Percentiles rank a stretch among this genome's conserved stretches.
Evolutionary conservation across 306 rosid species (phyloP).

Genomic region (Alnus glutinosa): DNA sequence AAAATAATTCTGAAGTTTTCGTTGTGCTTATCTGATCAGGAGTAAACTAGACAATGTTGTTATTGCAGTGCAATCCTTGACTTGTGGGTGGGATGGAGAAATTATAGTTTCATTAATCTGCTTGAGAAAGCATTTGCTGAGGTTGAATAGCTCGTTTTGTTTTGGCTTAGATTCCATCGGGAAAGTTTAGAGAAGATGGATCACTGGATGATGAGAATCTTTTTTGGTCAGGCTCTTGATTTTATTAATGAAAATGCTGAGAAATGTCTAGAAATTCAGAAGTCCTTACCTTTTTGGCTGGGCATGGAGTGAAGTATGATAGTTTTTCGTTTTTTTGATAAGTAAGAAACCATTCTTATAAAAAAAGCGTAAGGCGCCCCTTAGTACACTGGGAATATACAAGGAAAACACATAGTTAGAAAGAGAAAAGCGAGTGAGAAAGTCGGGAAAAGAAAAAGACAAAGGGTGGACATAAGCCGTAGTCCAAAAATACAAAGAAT

Average conservation of each 20-base stretch:
- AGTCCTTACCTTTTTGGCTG: not conserved
- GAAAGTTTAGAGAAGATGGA: constrained; percentile 1
- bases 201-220: not conserved
- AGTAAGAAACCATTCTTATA: too few relatives aligned
- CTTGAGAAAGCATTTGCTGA: not conserved
- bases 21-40: not conserved
- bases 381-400: too few relatives aligned
- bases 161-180: not conserved
- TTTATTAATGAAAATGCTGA: not conserved
- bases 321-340: too few relatives aligned
- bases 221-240: not conserved
- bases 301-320: not conserved
- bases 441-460: too few relatives aligned
- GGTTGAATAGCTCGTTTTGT: not conserved
- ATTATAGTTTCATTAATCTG: not conserved
- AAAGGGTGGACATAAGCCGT: too few relatives aligned
- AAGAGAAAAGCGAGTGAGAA: too few relatives aligned
- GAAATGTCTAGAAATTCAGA: not conserved
- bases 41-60: not conserved
- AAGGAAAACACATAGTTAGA: too few relatives aligned
- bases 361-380: too few relatives aligned
- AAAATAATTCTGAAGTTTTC: not conserved
- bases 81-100: not conserved
- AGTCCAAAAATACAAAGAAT: too few relatives aligned
- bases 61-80: not conserved